Percentiles rank a stretch among this genome's conserved stretches.
phyloP scores from a whole-genome alignment of 208 protist genomes.

The Pavlovales sp. region DNA sequence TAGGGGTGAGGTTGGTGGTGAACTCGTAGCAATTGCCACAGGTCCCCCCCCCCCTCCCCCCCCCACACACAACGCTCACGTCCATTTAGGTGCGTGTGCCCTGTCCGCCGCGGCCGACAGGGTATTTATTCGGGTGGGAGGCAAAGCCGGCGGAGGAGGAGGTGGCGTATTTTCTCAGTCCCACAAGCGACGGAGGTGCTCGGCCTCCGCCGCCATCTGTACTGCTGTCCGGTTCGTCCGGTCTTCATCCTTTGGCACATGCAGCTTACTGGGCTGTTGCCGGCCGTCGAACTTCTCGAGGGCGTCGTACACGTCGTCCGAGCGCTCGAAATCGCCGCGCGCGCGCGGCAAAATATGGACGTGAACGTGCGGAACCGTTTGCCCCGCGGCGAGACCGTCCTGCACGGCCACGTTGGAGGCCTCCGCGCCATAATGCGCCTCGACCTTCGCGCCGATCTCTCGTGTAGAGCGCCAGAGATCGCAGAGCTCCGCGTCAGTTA shows the following conservation, averaged over 20 bases:
- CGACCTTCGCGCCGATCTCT: background rate
- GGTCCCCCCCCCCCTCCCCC: too few species aligned
- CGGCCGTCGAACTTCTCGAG: constrained; percentile 2
- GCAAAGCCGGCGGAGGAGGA: too few species aligned
- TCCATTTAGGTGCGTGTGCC: too few species aligned
- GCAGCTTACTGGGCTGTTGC: background rate
- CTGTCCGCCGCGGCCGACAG: too few species aligned
- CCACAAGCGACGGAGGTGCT: background rate
- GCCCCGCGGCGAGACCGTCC: constrained; percentile 51
- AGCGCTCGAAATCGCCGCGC: constrained; percentile 55
- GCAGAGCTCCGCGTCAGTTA: background rate
- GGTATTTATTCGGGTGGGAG: too few species aligned
- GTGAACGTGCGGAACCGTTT: constrained; percentile 60
- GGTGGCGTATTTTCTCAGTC: too few species aligned
- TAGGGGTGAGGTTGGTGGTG: too few species aligned
- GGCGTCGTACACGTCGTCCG: constrained; percentile 60
- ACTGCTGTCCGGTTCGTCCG: background rate
- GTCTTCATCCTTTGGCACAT: background rate
- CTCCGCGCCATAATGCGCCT: background rate
- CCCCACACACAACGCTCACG: too few species aligned
- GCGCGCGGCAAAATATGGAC: constrained; percentile 61
- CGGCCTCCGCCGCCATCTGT: background rate
- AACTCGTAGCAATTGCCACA: too few species aligned
- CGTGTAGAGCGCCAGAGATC: background rate
- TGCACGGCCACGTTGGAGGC: constrained; percentile 16